Percentiles rank a stretch among this genome's conserved stretches.
Conservation (phyloP, 352 stramenopile species). For the Phytophthora fragariaefolia region DNA sequence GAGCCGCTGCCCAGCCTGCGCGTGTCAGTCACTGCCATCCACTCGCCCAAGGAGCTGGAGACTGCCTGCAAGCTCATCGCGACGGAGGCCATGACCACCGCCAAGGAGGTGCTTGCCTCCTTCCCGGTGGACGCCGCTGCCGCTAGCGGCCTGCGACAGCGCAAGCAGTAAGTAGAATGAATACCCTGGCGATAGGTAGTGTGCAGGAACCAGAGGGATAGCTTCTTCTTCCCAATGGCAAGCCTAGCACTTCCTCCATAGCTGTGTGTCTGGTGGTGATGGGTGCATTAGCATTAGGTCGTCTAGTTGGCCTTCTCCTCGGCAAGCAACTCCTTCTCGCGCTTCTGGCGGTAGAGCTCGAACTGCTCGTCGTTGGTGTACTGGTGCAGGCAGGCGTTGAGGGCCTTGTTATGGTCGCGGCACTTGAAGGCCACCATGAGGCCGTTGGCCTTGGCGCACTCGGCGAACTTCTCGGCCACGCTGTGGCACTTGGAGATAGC, state of each 20-base stretch:
- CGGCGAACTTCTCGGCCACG: conserved; percentile 62
- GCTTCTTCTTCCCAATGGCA: conserved; percentile 1
- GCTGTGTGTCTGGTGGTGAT: neutral
- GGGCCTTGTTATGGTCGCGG: conserved; percentile 71
- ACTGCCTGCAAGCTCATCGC: conserved; percentile 63
- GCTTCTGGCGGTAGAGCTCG: conserved; percentile 68
- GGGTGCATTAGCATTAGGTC: neutral
- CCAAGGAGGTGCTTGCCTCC: conserved; percentile 50
- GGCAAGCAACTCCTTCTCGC: conserved; percentile 56
- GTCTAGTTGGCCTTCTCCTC: too few species aligned
- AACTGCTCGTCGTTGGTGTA: conserved; percentile 84
- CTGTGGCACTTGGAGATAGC: conserved; percentile 78
- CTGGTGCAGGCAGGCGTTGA: conserved; percentile 84
- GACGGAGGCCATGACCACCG: conserved; percentile 58
- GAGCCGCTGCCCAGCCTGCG: conserved; percentile 78
- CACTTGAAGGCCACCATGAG: conserved; percentile 81
- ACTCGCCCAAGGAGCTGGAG: conserved; percentile 64
- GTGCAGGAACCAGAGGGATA: conserved; percentile 1
- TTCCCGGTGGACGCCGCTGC: conserved; percentile 34
- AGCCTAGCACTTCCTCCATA: neutral
- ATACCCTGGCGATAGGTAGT: too few species aligned
- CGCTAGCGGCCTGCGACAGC: conserved; percentile 45
- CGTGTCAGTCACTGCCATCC: conserved; percentile 76
- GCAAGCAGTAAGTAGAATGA: conserved; percentile 39
- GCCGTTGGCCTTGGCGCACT: conserved; percentile 70